Evolutionary conservation across 1,284 basidiomycete genomes (phyloP), one percentile per base, ranked within the genome.

Genomic region (Blastosporella zonata): DNA sequence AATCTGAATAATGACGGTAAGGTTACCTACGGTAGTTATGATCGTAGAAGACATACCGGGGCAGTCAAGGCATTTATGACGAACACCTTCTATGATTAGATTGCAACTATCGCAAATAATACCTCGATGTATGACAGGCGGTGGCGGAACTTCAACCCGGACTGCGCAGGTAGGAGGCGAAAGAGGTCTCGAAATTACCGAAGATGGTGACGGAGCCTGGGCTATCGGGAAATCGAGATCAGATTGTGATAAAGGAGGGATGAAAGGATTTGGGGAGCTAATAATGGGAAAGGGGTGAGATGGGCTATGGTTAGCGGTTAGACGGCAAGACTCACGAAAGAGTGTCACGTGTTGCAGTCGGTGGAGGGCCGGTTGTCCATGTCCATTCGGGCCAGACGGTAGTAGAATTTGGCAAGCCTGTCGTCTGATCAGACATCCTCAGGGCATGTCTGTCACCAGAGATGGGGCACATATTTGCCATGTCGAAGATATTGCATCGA

Each of bases 11-110:
- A 31, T 5, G 15, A 29, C 3, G 35, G 10, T 38, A 35, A 20
- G 15, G 22, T 42, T 34, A 35, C 64, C 29, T 7, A 9, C 5
- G 8, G 5, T 17, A 18, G 6, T 31, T 7, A 3, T 31, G 33
- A 15, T 15, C 15, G 33, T 6, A 34, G 2, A 18, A 17, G 15
- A 34, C 72, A 39, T 60, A 85, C 84, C 72, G 43, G 73, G 69
- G 62, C 87, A 90, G 58, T 89, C 85, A 13, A 89, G 66, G 55
- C 87, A 90, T 63, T 89, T 90, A 64, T 87, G 80, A 37, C 88
- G 75, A 48, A 79, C 62, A 12, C 87, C 87, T 43, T 77, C 68
- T 27, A 89, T 69, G 4, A 66, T 73, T 7, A 66, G 56, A 3
- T 72, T 58, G 63, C 87, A 90, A 9, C 57, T 58, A 62, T 90